Evolutionary conservation across 1,139 yeast genomes (phyloP).

Genomic region (Arxiozyma bovina): DNA sequence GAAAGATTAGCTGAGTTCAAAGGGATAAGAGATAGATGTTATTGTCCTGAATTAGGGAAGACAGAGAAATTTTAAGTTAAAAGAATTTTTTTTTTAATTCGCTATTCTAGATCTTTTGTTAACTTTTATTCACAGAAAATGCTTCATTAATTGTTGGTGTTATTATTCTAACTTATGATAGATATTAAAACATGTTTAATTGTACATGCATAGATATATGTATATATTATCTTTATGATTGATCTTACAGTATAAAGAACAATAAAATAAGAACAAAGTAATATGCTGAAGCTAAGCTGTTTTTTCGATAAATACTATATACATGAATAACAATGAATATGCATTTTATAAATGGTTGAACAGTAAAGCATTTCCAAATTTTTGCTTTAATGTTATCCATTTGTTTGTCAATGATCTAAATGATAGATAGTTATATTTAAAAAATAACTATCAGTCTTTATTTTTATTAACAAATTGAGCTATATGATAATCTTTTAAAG

Average conservation of each 20-base stretch:
- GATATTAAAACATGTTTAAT: too few species aligned
- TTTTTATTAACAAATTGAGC: background rate
- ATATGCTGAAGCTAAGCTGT: too few species aligned
- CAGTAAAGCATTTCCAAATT: too few species aligned
- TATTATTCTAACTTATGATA: background rate
- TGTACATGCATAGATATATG: background rate
- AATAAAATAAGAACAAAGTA: too few species aligned
- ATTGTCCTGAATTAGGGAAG: conserved; percentile 47
- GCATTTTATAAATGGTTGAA: background rate
- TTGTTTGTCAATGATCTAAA: too few species aligned
- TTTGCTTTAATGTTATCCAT: background rate
- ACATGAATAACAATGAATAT: background rate
- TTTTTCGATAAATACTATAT: too few species aligned
- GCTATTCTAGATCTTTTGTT: background rate
- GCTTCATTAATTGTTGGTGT: too few species aligned
- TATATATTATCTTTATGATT: too few species aligned
- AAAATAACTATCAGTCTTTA: too few species aligned
- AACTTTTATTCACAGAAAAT: too few species aligned
- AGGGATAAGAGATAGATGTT: conserved; percentile 33
- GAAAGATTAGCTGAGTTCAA: conserved; percentile 33
- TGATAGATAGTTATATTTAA: too few species aligned
- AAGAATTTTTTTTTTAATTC: background rate
- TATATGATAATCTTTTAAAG: conserved; percentile 46
- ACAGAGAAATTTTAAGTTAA: conserved; percentile 34
- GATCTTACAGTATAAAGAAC: background rate